Evolutionary conservation across 192 early-diverging fungal genomes (phyloP).

Genomic region (Backusella mclennaniae): DNA sequence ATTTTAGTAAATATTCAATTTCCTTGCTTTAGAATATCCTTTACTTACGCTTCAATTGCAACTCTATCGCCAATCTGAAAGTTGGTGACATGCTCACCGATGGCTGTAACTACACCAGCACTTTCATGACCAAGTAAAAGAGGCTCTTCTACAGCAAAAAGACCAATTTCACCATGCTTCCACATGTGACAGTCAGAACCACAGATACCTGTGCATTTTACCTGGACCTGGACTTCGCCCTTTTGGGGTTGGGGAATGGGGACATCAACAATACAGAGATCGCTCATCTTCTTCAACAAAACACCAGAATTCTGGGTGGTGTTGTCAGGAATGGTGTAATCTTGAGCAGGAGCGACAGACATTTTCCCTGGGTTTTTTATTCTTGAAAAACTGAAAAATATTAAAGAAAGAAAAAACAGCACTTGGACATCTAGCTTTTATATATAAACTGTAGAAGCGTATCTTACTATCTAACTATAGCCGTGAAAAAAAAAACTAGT

Average conservation of each 20-base stretch:
- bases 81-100: slow-evolving; percentile 34
- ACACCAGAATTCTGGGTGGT: slow-evolving; percentile 19
- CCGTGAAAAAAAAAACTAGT: not conserved
- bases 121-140: slow-evolving; percentile 40
- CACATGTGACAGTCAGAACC: slow-evolving; percentile 40
- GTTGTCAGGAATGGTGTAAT: slow-evolving; percentile 14
- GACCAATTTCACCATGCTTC: slow-evolving; percentile 33
- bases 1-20: not conserved
- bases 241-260: slow-evolving; percentile 17
- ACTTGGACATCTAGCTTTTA: not conserved
- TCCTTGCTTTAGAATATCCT: not conserved
- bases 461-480: not conserved
- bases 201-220: slow-evolving; percentile 39
- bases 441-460: not conserved
- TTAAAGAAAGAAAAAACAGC: not conserved
- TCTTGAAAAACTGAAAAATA: not conserved
- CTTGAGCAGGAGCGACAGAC: not conserved
- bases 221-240: slow-evolving; percentile 29
- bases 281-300: slow-evolving; percentile 21
- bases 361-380: not conserved
- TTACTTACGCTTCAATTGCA: slow-evolving; percentile 37
- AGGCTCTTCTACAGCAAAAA: slow-evolving; percentile 18
- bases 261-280: slow-evolving; percentile 25
- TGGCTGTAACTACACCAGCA: slow-evolving; percentile 33
- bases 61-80: slow-evolving; percentile 41